Base-by-base conservation (phyloP, 2,329 filamentous ascomycete genomes). In the Beauveria pseudobassiana region DNA sequence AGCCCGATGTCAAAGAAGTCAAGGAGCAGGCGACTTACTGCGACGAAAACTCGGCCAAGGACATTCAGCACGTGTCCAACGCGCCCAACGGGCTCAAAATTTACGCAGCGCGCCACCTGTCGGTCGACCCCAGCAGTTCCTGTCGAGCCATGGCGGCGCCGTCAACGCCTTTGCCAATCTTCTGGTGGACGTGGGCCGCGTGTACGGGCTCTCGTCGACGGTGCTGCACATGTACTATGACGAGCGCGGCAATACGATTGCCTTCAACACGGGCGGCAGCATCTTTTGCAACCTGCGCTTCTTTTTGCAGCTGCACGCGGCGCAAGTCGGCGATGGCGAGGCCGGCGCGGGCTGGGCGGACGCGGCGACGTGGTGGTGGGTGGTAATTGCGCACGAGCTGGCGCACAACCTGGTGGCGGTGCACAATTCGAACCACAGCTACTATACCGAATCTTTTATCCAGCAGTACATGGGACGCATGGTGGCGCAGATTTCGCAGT, bases 201-300 rank as follows among this genome's bases (percentile, higher is more conserved):
- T 96, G 12, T 98, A 96, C 73, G 81, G 84, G 2, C 80, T 98
- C 26, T 79, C 84, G 1, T 79, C 83, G 0, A 79, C 82, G 38
- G 86, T 86, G 3, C 73, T 98, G 62, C 93, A 96, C 71, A 89
- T 98, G 56, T 98, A 93, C 76, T 91, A 92, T 68, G 93, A 97
- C 68, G 84, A 88, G 46, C 75, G 78, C 3, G 90, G 91, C 5
- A 85, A 84, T 61, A 93, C 91, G 0, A 96, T 99, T 65, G 95
- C 93, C 0, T 99, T 99, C 80, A 99, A 99, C 72, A 83, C 84
- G 9, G 85, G 82, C 45, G 93, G 93, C 43, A 91, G 88, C 68
- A 84, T 99, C 34, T 99, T 98, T 77, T 97, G 92, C 80, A 99
- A 99, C 71, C 82, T 96, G 65, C 82, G 90, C 20, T 96, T 91